These are phyloP conservation scores for Trametes gibbosa DNA, from an alignment of 768 basidiomycete genomes.

Conservation along the genomic window DNA sequence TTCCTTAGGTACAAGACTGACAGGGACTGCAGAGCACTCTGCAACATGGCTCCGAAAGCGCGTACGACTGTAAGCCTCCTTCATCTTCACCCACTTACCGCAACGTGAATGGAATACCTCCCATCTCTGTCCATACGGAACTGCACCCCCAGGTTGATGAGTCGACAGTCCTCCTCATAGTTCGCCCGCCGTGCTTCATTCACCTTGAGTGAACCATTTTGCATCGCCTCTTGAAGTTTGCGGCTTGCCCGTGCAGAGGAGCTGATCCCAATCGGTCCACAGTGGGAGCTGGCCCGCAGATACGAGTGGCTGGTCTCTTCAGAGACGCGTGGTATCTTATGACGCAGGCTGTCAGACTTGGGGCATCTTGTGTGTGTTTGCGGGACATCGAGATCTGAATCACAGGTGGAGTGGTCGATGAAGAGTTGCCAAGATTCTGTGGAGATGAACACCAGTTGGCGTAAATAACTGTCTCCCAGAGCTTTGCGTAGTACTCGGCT, in stretches of 20 bases:
- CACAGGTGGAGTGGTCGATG: too few relatives aligned
- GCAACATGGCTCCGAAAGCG: not conserved
- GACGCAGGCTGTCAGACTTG: not conserved
- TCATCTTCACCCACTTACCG: conserved; percentile 5
- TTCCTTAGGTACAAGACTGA: not conserved
- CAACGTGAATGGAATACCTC: conserved; percentile 13
- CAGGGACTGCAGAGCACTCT: not conserved
- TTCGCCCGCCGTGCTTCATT: not conserved
- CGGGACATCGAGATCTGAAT: too few relatives aligned
- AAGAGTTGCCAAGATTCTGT: too few relatives aligned
- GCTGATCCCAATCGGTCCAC: not conserved
- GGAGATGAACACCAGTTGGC: too few relatives aligned
- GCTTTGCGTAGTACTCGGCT: too few relatives aligned
- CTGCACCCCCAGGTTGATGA: not conserved
- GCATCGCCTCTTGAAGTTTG: not conserved
- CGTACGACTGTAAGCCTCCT: not conserved
- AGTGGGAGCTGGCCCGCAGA: not conserved
- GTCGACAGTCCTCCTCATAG: not conserved
- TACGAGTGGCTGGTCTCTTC: not conserved
- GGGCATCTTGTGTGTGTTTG: too few relatives aligned
- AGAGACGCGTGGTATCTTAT: not conserved
- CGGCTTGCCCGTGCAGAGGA: not conserved
- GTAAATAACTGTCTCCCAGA: too few relatives aligned
- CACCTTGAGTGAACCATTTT: not conserved
- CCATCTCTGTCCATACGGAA: conserved; percentile 3